A percentile compares a stretch with the other conserved stretches of the same genome.
Conservation (phyloP, 169 alveolate genomes). For the Eimeria falciformis region DNA sequence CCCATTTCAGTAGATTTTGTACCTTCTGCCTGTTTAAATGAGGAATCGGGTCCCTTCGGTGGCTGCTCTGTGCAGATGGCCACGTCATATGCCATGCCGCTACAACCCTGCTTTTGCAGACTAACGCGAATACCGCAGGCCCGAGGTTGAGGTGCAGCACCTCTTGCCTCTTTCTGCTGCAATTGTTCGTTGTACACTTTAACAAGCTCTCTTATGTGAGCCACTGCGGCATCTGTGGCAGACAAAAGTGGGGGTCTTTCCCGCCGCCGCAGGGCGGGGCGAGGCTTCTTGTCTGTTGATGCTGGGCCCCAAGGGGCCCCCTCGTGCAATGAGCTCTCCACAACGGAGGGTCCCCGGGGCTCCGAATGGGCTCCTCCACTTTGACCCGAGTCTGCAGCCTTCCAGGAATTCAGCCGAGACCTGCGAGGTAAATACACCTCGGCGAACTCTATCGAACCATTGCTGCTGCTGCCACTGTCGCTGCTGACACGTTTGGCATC, state of each 20-base stretch:
- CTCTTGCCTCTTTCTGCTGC: constrained; percentile 28
- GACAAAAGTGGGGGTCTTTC: constrained; percentile 63
- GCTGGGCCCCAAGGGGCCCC: background rate
- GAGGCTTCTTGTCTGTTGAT: constrained; percentile 2
- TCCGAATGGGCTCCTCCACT: background rate
- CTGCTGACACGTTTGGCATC: background rate
- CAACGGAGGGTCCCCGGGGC: background rate
- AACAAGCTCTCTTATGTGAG: constrained; percentile 41
- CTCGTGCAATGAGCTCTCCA: background rate
- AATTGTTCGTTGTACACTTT: constrained; percentile 49
- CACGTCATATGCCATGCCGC: constrained; percentile 78
- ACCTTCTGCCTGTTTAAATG: background rate
- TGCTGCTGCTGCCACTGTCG: constrained; percentile 35
- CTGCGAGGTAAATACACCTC: constrained; percentile 38
- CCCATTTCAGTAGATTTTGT: background rate
- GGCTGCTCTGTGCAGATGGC: constrained; percentile 59
- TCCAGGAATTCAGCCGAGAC: background rate
- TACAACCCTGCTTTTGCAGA: constrained; percentile 76
- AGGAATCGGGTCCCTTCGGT: background rate
- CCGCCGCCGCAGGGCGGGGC: background rate
- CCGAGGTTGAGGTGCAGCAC: background rate
- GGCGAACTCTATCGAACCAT: background rate
- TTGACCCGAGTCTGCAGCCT: background rate
- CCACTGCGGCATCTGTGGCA: constrained; percentile 70
- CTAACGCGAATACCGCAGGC: constrained; percentile 76